A percentile compares a stretch with the other conserved stretches of the same genome.
phyloP scores from a whole-genome alignment of 1,284 basidiomycete species.

The Sparassis latifolia region DNA sequence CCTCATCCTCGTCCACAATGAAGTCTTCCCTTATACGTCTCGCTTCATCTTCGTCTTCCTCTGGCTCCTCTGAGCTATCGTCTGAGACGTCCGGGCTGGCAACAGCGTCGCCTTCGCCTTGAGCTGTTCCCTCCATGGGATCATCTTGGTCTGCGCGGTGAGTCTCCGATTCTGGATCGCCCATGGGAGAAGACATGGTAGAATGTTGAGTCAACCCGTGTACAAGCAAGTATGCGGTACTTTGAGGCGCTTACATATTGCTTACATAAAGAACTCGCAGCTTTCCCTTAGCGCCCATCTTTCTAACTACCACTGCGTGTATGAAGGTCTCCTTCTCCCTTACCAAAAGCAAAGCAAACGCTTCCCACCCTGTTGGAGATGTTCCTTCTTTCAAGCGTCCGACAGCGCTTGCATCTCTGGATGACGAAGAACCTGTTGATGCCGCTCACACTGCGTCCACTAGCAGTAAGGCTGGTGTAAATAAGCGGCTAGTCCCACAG shows the following conservation, averaged over 20 bases:
- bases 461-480: conserved; percentile 32
- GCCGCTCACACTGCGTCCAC: conserved; percentile 36
- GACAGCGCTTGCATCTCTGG: conserved; percentile 51
- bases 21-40: conserved; percentile 72
- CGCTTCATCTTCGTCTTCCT: conserved; percentile 80
- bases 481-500: conserved; percentile 51
- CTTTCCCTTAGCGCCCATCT: neutral
- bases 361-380: conserved; percentile 35
- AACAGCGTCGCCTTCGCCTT: conserved; percentile 46
- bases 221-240: no score
- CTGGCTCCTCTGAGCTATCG: conserved; percentile 81
- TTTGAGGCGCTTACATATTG: no score
- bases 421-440: conserved; percentile 57
- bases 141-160: conserved; percentile 40
- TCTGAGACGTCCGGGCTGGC: conserved; percentile 43
- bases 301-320: conserved; percentile 10
- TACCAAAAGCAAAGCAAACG: conserved; percentile 45
- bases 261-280: no score
- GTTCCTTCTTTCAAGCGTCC: conserved; percentile 55
- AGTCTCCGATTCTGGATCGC: conserved; percentile 24
- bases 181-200: conserved; percentile 51
- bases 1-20: conserved; percentile 82
- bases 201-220: conserved; percentile 8
- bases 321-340: conserved; percentile 84
- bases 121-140: conserved; percentile 46